Percentiles rank a stretch among this genome's conserved stretches.
Conservation (phyloP, 75 land plant genomes). For the Gnetum montanum region DNA sequence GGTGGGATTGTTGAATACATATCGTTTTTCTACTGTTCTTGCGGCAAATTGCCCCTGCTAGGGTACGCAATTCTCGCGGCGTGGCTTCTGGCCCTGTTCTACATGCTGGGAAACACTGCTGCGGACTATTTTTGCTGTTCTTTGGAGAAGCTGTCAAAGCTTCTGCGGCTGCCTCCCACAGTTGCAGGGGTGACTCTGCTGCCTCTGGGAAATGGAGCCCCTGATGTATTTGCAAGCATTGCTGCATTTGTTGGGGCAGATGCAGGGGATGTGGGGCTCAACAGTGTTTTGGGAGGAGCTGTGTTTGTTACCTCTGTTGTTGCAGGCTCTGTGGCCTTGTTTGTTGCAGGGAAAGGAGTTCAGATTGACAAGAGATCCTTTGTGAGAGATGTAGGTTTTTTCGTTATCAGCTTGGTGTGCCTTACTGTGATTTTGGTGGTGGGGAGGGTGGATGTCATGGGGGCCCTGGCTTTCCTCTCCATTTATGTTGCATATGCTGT, state of each 20-base stretch:
- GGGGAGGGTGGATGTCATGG: conserved; percentile 48
- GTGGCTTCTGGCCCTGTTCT: conserved; percentile 73
- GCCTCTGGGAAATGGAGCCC: conserved; percentile 90
- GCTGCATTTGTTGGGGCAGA: conserved; percentile 74
- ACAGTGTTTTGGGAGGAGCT: conserved; percentile 86
- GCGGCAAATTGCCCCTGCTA: conserved; percentile 18
- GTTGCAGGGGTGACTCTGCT: conserved; percentile 86
- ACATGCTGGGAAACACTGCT: conserved; percentile 81
- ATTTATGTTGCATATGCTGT: conserved; percentile 66
- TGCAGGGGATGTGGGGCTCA: conserved; percentile 76
- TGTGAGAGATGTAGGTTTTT: conserved; percentile 63
- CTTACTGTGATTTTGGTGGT: conserved; percentile 38
- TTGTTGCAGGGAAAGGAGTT: conserved; percentile 28
- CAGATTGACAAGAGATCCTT: conserved; percentile 63
- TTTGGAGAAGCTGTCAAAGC: conserved; percentile 57
- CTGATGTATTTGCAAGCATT: conserved; percentile 90
- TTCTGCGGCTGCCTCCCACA: conserved; percentile 64
- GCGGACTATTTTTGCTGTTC: conserved; percentile 84
- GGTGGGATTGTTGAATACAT: conserved; percentile 66
- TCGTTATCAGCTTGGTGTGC: conserved; percentile 35
- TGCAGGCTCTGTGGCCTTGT: conserved; percentile 57
- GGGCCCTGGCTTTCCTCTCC: conserved; percentile 52
- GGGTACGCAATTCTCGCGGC: conserved; percentile 39
- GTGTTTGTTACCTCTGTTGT: conserved; percentile 77
- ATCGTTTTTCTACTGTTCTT: conserved; percentile 55